A percentile compares a stretch with the other conserved stretches of the same genome.
Conservation (phyloP, 176 grass and related monocot species). For the Triticum turgidum region DNA sequence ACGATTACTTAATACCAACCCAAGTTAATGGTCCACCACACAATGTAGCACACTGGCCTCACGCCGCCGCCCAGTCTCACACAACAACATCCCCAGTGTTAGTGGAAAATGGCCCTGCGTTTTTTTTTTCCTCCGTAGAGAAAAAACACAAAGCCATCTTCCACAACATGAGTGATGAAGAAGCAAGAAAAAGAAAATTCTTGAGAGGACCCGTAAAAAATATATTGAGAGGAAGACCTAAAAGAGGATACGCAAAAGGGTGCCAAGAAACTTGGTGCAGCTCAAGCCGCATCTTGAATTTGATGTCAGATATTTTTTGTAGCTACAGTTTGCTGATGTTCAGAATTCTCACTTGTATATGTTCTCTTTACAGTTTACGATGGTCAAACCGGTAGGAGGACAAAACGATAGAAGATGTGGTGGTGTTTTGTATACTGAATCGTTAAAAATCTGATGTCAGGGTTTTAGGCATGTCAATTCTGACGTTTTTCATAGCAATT, state of each 20-base stretch:
- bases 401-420: background rate
- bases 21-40: too few relatives aligned
- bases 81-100: too few relatives aligned
- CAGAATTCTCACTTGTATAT: background rate
- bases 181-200: constrained; percentile 9
- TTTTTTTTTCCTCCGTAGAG: too few relatives aligned
- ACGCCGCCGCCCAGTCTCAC: too few relatives aligned
- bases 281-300: constrained; percentile 45
- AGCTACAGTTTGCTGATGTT: background rate
- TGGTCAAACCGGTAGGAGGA: background rate
- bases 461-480: too few relatives aligned
- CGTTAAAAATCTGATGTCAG: too few relatives aligned
- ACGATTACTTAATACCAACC: too few relatives aligned
- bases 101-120: too few relatives aligned
- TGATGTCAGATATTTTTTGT: background rate
- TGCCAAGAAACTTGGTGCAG: constrained; percentile 55
- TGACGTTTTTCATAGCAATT: too few relatives aligned
- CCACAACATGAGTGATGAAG: constrained; percentile 51
- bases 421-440: too few relatives aligned
- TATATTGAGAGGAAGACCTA: constrained; percentile 43
- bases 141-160: too few relatives aligned
- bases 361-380: constrained; percentile 1
- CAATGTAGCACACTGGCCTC: too few relatives aligned
- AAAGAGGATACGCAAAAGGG: constrained; percentile 53
- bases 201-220: constrained; percentile 18